phyloP scores from a whole-genome alignment of 495 filamentous ascomycete genomes.

The Daldinia caldariorum region DNA sequence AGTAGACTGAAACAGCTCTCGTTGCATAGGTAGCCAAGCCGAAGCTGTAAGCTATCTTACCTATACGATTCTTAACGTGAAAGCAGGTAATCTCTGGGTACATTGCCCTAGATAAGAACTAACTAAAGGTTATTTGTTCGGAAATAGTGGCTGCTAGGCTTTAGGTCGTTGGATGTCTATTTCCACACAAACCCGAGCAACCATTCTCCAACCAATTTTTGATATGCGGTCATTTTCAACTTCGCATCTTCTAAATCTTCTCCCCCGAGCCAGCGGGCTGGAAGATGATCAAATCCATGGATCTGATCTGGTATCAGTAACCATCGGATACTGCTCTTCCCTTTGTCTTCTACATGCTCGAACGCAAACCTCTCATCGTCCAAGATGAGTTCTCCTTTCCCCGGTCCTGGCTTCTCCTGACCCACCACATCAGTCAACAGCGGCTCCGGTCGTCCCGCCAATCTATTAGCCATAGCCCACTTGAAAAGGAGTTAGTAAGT shows the following conservation, averaged over 20 bases:
- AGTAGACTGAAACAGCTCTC: background rate
- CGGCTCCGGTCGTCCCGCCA: conserved; percentile 47
- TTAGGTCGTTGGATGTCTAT: conserved; percentile 7
- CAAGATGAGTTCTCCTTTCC: conserved; percentile 37
- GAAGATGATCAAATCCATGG: conserved; percentile 51
- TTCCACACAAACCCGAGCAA: conserved; percentile 48
- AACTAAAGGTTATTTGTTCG: background rate
- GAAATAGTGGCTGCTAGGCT: background rate
- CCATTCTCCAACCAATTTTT: conserved; percentile 48
- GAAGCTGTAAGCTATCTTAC: background rate
- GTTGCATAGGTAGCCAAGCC: background rate
- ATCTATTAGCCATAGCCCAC: conserved; percentile 50
- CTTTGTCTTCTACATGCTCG: conserved; percentile 42
- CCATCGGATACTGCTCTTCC: conserved; percentile 48
- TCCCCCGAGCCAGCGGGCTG: conserved; percentile 29
- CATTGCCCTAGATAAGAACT: background rate
- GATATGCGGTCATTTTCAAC: conserved; percentile 49
- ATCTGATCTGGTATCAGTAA: conserved; percentile 54
- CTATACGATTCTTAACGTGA: background rate
- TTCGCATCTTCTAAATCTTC: conserved; percentile 44
- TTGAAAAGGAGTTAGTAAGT: background rate
- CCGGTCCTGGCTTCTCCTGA: conserved; percentile 30
- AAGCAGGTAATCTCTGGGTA: background rate
- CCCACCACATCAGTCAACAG: conserved; percentile 36
- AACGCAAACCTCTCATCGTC: conserved; percentile 52